phyloP scores from a whole-genome alignment of 495 filamentous ascomycete species.

The Annulohypoxylon maeteangense region DNA sequence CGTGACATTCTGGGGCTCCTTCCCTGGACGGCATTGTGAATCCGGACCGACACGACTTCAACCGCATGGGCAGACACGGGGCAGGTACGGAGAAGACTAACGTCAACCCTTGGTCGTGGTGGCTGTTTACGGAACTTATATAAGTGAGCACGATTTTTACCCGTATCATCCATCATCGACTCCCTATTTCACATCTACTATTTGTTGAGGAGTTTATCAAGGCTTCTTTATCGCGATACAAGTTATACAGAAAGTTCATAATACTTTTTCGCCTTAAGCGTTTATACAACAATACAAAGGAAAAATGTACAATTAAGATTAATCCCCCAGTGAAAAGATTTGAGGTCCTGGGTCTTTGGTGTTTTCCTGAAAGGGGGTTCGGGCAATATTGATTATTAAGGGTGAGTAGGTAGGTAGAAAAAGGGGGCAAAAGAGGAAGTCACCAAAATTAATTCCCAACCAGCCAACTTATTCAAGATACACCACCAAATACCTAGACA shows the following conservation, averaged over 20 bases:
- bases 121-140: background rate
- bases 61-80: background rate
- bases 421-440: background rate
- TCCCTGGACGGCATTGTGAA: background rate
- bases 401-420: too few species aligned
- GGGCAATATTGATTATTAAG: constrained; percentile 1
- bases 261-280: too few species aligned
- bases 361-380: background rate
- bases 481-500: too few species aligned
- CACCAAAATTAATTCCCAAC: background rate
- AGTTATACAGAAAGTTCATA: background rate
- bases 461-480: too few species aligned
- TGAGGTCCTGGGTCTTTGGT: background rate
- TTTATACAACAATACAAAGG: background rate
- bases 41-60: background rate
- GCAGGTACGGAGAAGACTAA: background rate
- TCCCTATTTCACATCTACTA: background rate
- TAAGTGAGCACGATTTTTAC: background rate
- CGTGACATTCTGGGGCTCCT: constrained; percentile 20
- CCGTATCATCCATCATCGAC: background rate
- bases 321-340: background rate
- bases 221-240: too few species aligned
- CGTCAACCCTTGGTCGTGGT: background rate
- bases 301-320: background rate
- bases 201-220: background rate